These are phyloP conservation scores for Claviceps capensis DNA, from an alignment of 2,329 filamentous ascomycete genomes.

Conservation along the genomic window DNA sequence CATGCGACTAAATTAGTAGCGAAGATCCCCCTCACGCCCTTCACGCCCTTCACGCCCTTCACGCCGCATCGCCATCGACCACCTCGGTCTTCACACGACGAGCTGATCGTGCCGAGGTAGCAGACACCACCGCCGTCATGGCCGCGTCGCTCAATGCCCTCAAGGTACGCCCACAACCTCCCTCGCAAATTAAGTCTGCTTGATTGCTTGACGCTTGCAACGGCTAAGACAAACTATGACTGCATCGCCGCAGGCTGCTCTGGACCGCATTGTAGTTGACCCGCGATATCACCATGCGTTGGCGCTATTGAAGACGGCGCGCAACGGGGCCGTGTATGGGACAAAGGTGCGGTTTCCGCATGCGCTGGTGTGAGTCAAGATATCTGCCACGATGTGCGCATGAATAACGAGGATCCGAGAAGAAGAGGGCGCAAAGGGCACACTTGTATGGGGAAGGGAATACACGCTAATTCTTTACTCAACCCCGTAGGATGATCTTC, in stretches of 20 bases:
- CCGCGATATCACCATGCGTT: conserved; percentile 76
- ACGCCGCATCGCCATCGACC: too few species aligned
- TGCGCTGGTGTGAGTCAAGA: conserved; percentile 57
- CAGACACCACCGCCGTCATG: background rate
- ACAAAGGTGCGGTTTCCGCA: conserved; percentile 97
- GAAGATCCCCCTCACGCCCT: too few species aligned
- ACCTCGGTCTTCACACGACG: too few species aligned
- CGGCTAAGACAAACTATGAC: too few species aligned
- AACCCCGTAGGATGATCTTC: conserved; percentile 65
- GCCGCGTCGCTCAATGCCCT: background rate
- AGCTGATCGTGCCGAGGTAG: background rate
- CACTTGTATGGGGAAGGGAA: background rate
- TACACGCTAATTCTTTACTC: background rate
- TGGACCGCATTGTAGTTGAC: conserved; percentile 69
- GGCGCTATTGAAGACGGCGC: conserved; percentile 77
- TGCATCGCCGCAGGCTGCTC: conserved; percentile 21
- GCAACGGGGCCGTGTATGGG: conserved; percentile 95
- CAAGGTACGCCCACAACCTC: background rate
- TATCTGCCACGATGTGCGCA: too few species aligned
- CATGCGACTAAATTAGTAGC: too few species aligned
- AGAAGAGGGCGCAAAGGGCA: background rate
- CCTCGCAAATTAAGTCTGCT: too few species aligned
- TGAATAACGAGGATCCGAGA: too few species aligned
- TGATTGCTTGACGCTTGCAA: too few species aligned
- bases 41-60: too few species aligned